These are phyloP conservation scores for Trichosanthes truncata DNA, from an alignment of 306 rosid species.

Conservation along the genomic window DNA sequence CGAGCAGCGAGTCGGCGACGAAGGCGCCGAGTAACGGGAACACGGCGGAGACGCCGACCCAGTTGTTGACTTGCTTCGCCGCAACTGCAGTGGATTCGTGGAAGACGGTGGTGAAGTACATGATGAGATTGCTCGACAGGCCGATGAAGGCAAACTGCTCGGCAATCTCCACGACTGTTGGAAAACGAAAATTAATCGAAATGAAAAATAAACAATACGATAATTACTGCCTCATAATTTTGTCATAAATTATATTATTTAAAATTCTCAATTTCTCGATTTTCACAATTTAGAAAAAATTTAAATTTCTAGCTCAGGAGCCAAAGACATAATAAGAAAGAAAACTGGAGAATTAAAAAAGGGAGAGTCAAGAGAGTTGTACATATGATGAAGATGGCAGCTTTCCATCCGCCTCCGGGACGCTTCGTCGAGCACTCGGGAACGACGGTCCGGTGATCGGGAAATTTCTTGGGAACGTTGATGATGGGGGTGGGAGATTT, in stretches of 20 bases:
- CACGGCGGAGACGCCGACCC: constrained; percentile 36
- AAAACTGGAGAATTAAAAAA: not conserved
- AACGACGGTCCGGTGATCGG: not conserved
- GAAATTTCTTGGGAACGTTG: not conserved
- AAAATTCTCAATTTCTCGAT: no score
- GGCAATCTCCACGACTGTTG: constrained; percentile 41
- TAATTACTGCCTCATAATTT: no score
- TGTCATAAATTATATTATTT: not conserved
- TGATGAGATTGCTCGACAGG: constrained; percentile 29
- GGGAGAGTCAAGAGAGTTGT: not conserved
- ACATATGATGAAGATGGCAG: constrained; percentile 51
- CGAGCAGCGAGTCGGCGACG: constrained; percentile 38
- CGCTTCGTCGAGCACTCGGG: not conserved
- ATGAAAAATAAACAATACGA: not conserved
- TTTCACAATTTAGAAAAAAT: no score
- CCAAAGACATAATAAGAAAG: not conserved
- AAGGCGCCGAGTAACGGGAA: constrained; percentile 41
- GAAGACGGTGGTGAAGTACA: constrained; percentile 25
- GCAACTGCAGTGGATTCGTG: constrained; percentile 18
- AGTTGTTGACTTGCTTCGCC: constrained; percentile 35
- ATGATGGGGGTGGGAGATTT: not conserved
- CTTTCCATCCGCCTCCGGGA: constrained; percentile 41
- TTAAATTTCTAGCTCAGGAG: no score
- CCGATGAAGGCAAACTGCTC: constrained; percentile 41
- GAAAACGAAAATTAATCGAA: not conserved